phyloP scores from a whole-genome alignment of 352 stramenopile species.

The Globisporangium paddicum region DNA sequence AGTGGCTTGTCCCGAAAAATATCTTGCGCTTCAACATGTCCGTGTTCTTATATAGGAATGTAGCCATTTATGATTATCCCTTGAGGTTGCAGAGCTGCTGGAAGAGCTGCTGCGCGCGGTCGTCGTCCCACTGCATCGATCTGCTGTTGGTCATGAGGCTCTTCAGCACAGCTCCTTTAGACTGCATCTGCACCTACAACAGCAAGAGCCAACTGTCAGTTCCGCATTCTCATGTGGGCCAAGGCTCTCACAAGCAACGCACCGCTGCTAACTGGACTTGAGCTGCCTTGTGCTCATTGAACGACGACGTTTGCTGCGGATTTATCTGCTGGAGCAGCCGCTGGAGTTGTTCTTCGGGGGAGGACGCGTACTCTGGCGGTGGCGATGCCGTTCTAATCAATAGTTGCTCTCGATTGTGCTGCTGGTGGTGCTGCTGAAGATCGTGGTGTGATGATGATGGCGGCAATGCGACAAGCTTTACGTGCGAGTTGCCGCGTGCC shows the following conservation, averaged over 20 bases:
- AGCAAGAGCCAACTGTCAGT: background rate
- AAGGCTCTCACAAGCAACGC: background rate
- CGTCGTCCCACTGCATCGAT: conserved; percentile 43
- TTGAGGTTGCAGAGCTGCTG: conserved; percentile 48
- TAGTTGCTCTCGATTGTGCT: background rate
- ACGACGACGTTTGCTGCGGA: conserved; percentile 8
- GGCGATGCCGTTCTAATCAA: background rate
- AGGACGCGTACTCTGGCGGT: conserved; percentile 7
- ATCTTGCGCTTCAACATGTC: conserved; percentile 7
- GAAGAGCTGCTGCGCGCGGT: conserved; percentile 57
- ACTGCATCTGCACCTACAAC: background rate
- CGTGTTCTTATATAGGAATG: too few relatives aligned
- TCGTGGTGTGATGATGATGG: conserved; percentile 8
- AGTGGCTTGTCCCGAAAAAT: background rate
- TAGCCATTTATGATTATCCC: background rate
- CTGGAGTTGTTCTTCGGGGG: conserved; percentile 50
- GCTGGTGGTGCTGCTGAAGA: background rate
- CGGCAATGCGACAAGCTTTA: background rate
- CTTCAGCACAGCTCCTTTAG: background rate
- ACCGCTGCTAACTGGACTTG: background rate
- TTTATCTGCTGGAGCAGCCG: conserved; percentile 47
- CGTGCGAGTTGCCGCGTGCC: background rate
- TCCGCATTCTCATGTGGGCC: background rate
- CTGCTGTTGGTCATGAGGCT: background rate
- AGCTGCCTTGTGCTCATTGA: background rate